Evolutionary conservation across 331 rosid genomes (phyloP), one percentile per base, ranked within the genome.

Genomic region (Arachis monticola): DNA sequence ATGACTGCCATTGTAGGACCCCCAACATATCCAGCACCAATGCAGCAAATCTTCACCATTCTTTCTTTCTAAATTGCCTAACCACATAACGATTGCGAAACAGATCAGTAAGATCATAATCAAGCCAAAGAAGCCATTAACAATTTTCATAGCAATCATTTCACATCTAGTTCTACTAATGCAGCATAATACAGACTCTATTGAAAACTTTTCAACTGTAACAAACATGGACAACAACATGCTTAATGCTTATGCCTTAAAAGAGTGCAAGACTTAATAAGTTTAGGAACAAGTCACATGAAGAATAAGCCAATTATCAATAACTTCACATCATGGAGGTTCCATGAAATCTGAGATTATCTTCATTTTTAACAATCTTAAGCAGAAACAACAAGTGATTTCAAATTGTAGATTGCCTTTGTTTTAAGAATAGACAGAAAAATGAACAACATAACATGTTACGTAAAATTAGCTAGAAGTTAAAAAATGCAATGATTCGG

Each of bases 11-110:
- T 88, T 44, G 85, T 81, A 42, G 85, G 85, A 72, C 85, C 85
- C 14, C 85, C 85, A 55, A 81, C 85, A 81, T 81, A 88, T 67
- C 93, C 90, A 42, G 92, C 92, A 71, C 92, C 92, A 82, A 88
- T 88, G 84, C 93, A 88, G 74, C 93, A 88, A 80, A 89, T 87
- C 88, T 89, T 89, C 93, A 89, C 93, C 93, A 89, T 89, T 72
- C 83, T 86, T 69, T 67, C 68, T 72, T 73, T 72, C 78, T 14
- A 73, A 38, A 64, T 47, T 46, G 79, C 87, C 92, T 83, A 75
- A 32, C 50, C 35, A 84, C 75, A 74, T 13, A 53, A n/a, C 42
- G 35, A 56, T 75, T 77, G 5, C 5, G 64, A 79, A 60, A 71
- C 27, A 6, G 12, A 83, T 77, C 68, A 75, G 79, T 61, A 35